phyloP scores from a whole-genome alignment of 2,329 filamentous ascomycete species.

The Neurospora sp. region DNA sequence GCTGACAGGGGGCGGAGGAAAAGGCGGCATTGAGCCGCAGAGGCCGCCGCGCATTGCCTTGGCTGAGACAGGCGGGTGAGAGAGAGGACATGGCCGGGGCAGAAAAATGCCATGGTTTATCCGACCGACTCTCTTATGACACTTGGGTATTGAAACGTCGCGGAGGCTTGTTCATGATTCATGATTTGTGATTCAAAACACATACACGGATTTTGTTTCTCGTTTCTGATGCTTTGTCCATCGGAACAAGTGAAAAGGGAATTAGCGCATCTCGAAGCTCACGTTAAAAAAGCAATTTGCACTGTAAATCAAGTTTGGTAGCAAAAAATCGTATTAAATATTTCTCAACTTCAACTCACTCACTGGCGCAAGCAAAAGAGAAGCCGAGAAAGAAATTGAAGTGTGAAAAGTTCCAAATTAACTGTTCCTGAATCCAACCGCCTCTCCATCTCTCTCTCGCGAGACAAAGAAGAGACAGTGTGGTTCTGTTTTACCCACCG shows the following conservation, averaged over 20 bases:
- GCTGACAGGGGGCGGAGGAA: neutral
- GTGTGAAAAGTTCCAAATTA: neutral
- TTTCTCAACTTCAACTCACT: neutral
- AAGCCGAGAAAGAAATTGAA: neutral
- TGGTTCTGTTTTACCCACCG: neutral
- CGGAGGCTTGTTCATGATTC: too few relatives aligned
- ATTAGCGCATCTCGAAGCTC: too few relatives aligned
- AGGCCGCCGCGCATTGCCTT: neutral
- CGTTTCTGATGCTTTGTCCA: too few relatives aligned
- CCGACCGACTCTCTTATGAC: neutral
- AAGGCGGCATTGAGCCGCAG: neutral
- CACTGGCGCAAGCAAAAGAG: neutral
- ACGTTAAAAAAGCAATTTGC: too few relatives aligned
- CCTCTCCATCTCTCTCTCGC: neutral
- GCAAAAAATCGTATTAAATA: neutral
- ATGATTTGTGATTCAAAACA: too few relatives aligned
- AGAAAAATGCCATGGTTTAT: neutral
- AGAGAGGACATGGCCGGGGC: neutral
- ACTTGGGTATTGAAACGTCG: too few relatives aligned
- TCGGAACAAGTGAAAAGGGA: too few relatives aligned
- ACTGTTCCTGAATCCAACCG: neutral
- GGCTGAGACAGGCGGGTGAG: neutral
- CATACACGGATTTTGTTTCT: too few relatives aligned
- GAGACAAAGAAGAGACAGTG: neutral
- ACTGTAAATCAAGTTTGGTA: neutral